A percentile compares a stretch with the other conserved stretches of the same genome.
These are phyloP conservation scores for Phyllachora maydis DNA, from an alignment of 2,329 filamentous ascomycete species.

Conservation along the genomic window DNA sequence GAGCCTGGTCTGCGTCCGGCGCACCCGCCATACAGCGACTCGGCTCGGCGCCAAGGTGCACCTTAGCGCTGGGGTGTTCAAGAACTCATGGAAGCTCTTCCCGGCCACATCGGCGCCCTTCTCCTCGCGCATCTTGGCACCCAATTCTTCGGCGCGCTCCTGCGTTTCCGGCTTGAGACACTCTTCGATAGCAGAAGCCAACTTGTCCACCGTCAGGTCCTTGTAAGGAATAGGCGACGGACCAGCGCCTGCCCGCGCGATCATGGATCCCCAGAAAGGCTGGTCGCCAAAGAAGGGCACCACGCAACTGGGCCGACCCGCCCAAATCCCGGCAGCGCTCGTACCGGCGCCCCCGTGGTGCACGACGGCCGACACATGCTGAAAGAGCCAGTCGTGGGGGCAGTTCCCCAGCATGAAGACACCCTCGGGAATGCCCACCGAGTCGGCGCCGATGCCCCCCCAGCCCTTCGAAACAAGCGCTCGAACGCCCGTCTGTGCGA, in stretches of 20 bases:
- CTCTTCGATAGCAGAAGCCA: constrained; percentile 41
- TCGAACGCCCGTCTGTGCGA: constrained; percentile 44
- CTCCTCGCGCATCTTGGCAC: constrained; percentile 44
- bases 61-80: constrained; percentile 43
- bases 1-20: constrained; percentile 42
- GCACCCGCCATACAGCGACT: constrained; percentile 56
- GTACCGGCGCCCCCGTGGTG: constrained; percentile 82
- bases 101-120: constrained; percentile 34
- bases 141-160: constrained; percentile 33
- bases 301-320: constrained; percentile 61
- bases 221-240: constrained; percentile 50
- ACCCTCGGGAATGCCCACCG: constrained; percentile 47
- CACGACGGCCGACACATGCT: constrained; percentile 60
- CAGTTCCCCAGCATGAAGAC: constrained; percentile 73
- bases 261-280: constrained; percentile 66
- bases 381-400: constrained; percentile 79
- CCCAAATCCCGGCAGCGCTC: constrained; percentile 67
- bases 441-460: constrained; percentile 63
- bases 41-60: constrained; percentile 49
- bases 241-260: constrained; percentile 50
- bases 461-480: constrained; percentile 75
- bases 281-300: constrained; percentile 80
- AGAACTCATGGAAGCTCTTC: constrained; percentile 48
- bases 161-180: constrained; percentile 39
- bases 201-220: constrained; percentile 40